Evolutionary conservation across 495 filamentous ascomycete species (phyloP), one percentile per base, ranked within the genome.

Genomic region (Lichina pygmaea): DNA sequence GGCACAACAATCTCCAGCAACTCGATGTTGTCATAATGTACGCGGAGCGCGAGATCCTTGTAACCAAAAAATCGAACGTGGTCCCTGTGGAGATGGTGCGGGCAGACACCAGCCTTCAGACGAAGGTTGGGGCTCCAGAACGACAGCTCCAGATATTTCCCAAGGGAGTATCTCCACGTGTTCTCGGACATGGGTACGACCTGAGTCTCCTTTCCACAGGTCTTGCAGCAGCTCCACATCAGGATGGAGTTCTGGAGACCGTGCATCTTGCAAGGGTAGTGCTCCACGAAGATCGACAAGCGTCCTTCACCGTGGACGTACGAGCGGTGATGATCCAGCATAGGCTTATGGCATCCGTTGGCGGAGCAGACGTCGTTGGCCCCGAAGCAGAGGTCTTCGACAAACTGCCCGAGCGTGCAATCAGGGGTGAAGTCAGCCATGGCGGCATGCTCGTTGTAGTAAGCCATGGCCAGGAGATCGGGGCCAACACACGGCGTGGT

Each of bases 161-260:
- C 86, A 54, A 99, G 91, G 0, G 91, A 95, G 57, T 99, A 99
- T 58, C 91, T 95, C 85, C 86, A 99, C 2, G 83, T 93, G 55
- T 69, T 85, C 44, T 82, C 77, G 0, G 86, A 93, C 89, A 99
- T 99, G 12, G 81, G 80, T 49, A 81, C 77, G 37, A 86, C 73
- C 38, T 81, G 78, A 2, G 86, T 93, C 56, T 94, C 85, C 47
- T 80, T 78, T 32, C 77, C 75, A 51, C 91, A 95, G 13, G 81
- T 66, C 51, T 89, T 89, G 62, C 91, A 99, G 48, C 74, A 78
- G 50, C 83, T 93, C 91, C 91, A 99, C 89, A 99, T 95, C 53
- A 85, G 66, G 43, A 99, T 86, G 8, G 73, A 78, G 45, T 86
- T 73, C 50, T 81, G 65, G 43, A 82, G 59, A 2, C 78, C 78